These are phyloP conservation scores for Trichoderma hamatum DNA, from an alignment of 2,329 filamentous ascomycete genomes.

Conservation along the genomic window DNA sequence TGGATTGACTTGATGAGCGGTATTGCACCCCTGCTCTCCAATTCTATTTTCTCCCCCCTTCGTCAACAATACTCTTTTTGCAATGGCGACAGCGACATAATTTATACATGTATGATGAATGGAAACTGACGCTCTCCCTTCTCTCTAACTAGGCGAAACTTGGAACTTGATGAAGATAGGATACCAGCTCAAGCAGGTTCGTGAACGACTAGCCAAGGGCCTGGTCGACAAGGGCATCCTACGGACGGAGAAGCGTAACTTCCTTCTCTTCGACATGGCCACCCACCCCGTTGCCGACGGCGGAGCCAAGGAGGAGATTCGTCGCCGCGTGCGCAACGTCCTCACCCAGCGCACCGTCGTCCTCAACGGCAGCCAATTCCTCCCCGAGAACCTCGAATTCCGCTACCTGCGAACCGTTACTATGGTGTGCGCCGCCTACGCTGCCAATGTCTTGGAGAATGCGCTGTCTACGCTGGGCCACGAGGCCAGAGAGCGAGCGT, in stretches of 20 bases:
- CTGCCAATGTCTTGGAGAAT: conserved; percentile 97
- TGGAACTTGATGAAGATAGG: conserved; percentile 99
- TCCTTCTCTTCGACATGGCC: conserved; percentile 99
- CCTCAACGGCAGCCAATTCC: conserved; percentile 80
- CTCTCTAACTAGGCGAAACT: conserved; percentile 73
- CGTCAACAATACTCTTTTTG: neutral
- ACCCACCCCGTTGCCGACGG: conserved; percentile 96
- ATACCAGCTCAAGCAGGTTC: conserved; percentile 98
- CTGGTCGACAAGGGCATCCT: conserved; percentile 98
- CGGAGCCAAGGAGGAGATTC: conserved; percentile 96
- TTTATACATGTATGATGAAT: neutral
- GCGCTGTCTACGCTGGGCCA: conserved; percentile 92
- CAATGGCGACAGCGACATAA: neutral
- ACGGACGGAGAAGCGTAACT: conserved; percentile 98
- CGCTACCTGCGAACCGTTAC: conserved; percentile 87
- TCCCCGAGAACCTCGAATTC: conserved; percentile 93
- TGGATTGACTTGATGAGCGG: conserved; percentile 99
- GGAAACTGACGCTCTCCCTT: conserved; percentile 11
- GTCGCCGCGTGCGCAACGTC: conserved; percentile 87
- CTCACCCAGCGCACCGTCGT: conserved; percentile 94
- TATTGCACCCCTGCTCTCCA: conserved; percentile 45
- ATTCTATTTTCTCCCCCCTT: neutral
- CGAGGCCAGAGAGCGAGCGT: conserved; percentile 90
- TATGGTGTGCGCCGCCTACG: conserved; percentile 98
- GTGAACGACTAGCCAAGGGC: conserved; percentile 94